Evolutionary conservation across 2,329 filamentous ascomycete species (phyloP).

Genomic region (Coleophoma cylindrospora): DNA sequence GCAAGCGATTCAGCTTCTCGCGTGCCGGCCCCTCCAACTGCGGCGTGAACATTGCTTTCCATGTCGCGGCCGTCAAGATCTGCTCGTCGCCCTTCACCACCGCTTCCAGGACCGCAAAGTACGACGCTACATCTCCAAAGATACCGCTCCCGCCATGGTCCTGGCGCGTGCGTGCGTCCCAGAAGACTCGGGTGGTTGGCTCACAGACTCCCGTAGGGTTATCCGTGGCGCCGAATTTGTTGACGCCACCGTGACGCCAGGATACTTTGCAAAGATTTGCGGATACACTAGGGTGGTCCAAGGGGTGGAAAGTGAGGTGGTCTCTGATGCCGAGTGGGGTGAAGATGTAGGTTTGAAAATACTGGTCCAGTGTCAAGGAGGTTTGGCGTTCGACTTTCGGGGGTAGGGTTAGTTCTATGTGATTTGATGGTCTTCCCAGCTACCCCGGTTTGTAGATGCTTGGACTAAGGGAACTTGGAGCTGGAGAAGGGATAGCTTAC

Average conservation of each 20-base stretch:
- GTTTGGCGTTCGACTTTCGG: slow-evolving; percentile 31
- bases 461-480: neutral
- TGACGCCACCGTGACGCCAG: neutral
- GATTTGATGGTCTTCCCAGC: too few relatives aligned
- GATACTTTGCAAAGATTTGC: neutral
- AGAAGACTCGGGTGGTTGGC: neutral
- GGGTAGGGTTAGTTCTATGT: neutral
- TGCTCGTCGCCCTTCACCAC: slow-evolving; percentile 42
- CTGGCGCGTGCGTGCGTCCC: neutral
- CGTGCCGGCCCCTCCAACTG: slow-evolving; percentile 29
- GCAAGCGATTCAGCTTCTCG: slow-evolving; percentile 17
- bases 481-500: neutral
- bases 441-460: too few relatives aligned
- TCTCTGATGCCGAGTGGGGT: slow-evolving; percentile 35
- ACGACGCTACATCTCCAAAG: slow-evolving; percentile 30
- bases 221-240: neutral
- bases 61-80: slow-evolving; percentile 34
- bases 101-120: slow-evolving; percentile 35
- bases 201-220: neutral
- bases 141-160: slow-evolving; percentile 28
- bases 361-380: slow-evolving; percentile 17
- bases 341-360: slow-evolving; percentile 40
- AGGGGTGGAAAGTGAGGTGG: slow-evolving; percentile 12
- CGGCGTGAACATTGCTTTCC: slow-evolving; percentile 38
- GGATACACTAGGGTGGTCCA: neutral